phyloP scores from a whole-genome alignment of 345 rosid species.

The Citrus sinensis region DNA sequence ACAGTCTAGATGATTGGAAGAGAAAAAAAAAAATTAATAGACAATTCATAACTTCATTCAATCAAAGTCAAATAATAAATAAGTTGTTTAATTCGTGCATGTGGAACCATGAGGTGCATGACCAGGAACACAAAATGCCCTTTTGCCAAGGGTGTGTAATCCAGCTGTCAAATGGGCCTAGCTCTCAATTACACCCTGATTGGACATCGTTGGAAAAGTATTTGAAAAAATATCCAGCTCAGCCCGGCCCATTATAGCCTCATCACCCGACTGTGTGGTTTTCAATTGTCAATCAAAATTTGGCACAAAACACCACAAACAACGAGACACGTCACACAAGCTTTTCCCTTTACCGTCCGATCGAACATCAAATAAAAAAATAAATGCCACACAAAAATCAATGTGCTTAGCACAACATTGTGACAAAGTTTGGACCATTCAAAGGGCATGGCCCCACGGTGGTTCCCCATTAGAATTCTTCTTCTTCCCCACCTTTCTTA shows the following conservation, averaged over 20 bases:
- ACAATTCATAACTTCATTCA: too few species aligned
- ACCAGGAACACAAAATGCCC: background rate
- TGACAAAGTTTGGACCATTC: slow-evolving; percentile 26
- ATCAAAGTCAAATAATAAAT: slow-evolving; percentile 4
- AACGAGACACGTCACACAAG: background rate
- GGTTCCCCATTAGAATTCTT: background rate
- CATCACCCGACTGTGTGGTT: slow-evolving; percentile 1
- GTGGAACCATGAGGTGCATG: too few species aligned
- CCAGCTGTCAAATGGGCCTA: slow-evolving; percentile 27
- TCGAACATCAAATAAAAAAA: background rate
- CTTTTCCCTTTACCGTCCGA: slow-evolving; percentile 2
- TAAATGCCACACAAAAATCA: slow-evolving; percentile 14
- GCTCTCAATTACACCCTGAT: background rate
- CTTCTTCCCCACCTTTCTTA: background rate
- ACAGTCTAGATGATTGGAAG: background rate
- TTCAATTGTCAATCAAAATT: background rate
- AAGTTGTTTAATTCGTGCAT: background rate
- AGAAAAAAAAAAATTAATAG: background rate
- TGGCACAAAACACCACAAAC: slow-evolving; percentile 5
- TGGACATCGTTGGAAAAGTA: background rate
- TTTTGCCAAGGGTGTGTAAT: background rate
- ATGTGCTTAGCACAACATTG: background rate
- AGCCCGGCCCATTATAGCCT: slow-evolving; percentile 7
- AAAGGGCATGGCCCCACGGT: slow-evolving; percentile 25
- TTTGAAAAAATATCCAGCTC: slow-evolving; percentile 2